phyloP scores from a whole-genome alignment of 805 yeast genomes.

The Ogataea methanolica region DNA sequence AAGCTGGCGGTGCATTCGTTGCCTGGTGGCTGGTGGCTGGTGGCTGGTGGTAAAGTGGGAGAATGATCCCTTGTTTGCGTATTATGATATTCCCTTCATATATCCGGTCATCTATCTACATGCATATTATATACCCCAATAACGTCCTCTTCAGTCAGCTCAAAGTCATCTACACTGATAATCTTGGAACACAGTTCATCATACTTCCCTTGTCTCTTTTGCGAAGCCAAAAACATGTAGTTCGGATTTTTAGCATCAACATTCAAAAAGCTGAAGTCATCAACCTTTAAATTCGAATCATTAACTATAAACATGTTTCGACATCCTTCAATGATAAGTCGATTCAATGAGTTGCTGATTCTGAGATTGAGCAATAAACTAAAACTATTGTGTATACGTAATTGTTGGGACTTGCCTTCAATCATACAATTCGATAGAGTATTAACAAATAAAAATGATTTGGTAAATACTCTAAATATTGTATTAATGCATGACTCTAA shows the following conservation, averaged over 20 bases:
- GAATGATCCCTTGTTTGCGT: too few relatives aligned
- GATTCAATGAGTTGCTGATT: slow-evolving; percentile 10
- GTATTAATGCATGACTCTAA: slow-evolving; percentile 13
- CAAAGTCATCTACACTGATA: too few relatives aligned
- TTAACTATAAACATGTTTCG: slow-evolving; percentile 9
- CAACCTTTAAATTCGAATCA: slow-evolving; percentile 14
- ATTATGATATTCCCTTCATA: too few relatives aligned
- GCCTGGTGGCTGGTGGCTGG: too few relatives aligned
- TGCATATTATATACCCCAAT: too few relatives aligned
- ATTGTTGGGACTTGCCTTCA: slow-evolving; percentile 21
- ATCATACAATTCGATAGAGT: slow-evolving; percentile 10
- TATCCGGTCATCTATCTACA: too few relatives aligned
- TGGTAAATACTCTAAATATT: slow-evolving; percentile 11
- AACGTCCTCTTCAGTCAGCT: too few relatives aligned
- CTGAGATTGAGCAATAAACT: slow-evolving; percentile 9
- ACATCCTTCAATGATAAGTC: slow-evolving; percentile 25
- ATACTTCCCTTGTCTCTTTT: not conserved
- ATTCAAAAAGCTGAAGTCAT: slow-evolving; percentile 27
- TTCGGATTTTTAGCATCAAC: slow-evolving; percentile 14
- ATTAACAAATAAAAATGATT: slow-evolving; percentile 19
- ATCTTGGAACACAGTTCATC: too few relatives aligned
- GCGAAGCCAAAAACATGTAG: slow-evolving; percentile 4
- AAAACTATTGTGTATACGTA: slow-evolving; percentile 20
- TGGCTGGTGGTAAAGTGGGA: too few relatives aligned
- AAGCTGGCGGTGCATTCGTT: too few relatives aligned